Base-by-base conservation (phyloP, 768 basidiomycete genomes). In the Gelatoporia subvermispora region DNA sequence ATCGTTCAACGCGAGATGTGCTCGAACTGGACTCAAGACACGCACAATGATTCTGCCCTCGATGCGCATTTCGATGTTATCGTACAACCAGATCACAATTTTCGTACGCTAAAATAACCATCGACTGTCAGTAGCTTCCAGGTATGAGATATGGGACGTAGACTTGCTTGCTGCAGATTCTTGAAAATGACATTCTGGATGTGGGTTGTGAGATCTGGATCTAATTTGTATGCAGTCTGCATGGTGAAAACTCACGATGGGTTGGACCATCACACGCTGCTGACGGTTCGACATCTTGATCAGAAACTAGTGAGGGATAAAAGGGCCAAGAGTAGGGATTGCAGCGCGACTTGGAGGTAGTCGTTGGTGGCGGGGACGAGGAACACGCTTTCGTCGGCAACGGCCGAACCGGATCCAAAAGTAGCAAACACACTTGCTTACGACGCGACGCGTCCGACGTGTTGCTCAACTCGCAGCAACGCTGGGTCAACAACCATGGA, bases 181-280 rank as follows among this genome's bases (percentile, higher is more conserved):
- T 95, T 94, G 79, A 96, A 96, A 69, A 96, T 96, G 54, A 95
- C 88, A 74, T 95, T 95, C 92, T 94, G 35, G 35, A 31, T 25
- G n/a, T 17, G 16, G 2, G 13, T 20, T 25, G 15, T 48, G 10
- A 51, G 43, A 5, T 15, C 11, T 9, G 7, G 17, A 18, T 9
- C 17, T 8, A 8, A 45, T 37, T 13, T 7, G 8, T 3, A 35
- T 20, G 23, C 3, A 16, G 18, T n/a, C 25, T 24, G 10, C 41
- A 53, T 22, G 22, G 49, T 18, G 13, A 11, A 24, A 36, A 74
- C 90, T 60, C 69, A 95, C 94, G 84, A 96, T 96, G 83, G 93
- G 93, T 72, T 97, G 95, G 52, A 97, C 95, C 92, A 97, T 93
- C 78, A 97, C 94, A 65, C 93, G 88, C 65, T 93, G 88, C 65